Base-by-base conservation (phyloP, 2,329 filamentous ascomycete genomes). In the Cladorrhinum sp. region DNA sequence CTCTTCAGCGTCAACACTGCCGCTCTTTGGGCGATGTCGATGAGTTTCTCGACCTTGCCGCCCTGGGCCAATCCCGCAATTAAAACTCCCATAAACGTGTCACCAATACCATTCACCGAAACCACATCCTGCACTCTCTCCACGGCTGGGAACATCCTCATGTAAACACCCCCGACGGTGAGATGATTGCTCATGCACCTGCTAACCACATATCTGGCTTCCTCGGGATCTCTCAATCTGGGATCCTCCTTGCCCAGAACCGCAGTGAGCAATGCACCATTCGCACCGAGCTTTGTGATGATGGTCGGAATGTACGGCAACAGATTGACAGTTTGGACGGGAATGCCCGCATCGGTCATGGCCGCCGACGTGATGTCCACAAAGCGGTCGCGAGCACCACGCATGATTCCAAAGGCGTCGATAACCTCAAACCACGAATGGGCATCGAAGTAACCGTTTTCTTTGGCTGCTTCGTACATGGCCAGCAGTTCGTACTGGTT, bases 51-150 rank as follows among this genome's bases (percentile, higher is more conserved):
- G 61, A 84, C 71, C 62, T 76, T 76, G 2, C 79, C 81, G 0
- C 82, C 82, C 68, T 81, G 83, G 0, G 87, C 86, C 65, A 98
- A 72, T 0, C 90, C 91, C 1, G 92, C 89, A n/a, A 96, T 78
- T 59, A 97, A 68, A 13, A 92, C 89, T 0, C 93, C 95, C 8
- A 96, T 79, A 72, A 98, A 93, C 0, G 95, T 97, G 75, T 99
- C 95, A 0, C 95, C 95, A 1, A 92, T 92, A 0, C 93, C 95
- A 72, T 98, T 98, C 9, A 98, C 93, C 51, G 92, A 96, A 1
- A 93, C 86, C 1, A 96, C 81, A 24, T 95, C 85, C 20, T 82
- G 76, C 0, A 96, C 81, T 16, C 78, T 76, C 71, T 90, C 86
- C 0, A 83, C 84, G 0, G 89, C 79, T 0, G 90, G 85, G 72